Evolutionary conservation across 495 filamentous ascomycete species (phyloP).

Genomic region (Podospora appendiculata): DNA sequence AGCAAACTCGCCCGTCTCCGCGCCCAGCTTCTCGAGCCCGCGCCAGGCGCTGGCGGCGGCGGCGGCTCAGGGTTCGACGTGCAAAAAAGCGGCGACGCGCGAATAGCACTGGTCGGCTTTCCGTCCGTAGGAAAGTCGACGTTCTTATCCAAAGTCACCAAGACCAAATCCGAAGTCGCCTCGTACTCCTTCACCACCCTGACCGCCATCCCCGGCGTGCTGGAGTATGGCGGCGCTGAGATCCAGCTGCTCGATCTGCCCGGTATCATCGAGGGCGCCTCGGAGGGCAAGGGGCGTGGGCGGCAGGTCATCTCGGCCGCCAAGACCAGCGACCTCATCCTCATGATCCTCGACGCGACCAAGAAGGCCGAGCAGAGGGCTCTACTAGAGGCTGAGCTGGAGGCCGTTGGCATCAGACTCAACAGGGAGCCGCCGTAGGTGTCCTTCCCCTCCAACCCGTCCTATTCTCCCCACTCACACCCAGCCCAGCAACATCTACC

Average conservation of each 20-base stretch:
- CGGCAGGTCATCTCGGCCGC: constrained; percentile 98
- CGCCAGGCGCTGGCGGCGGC: constrained; percentile 69
- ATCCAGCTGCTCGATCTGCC: constrained; percentile 98
- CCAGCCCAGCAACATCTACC: constrained; percentile 76
- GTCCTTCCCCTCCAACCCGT: not conserved
- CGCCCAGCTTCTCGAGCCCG: constrained; percentile 91
- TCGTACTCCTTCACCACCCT: constrained; percentile 97
- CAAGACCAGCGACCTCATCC: constrained; percentile 94
- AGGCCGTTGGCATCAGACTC: constrained; percentile 91
- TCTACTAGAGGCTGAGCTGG: constrained; percentile 83
- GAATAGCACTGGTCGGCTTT: constrained; percentile 95
- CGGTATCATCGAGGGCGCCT: constrained; percentile 96
- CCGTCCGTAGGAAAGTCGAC: constrained; percentile 99
- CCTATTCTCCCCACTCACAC: constrained; percentile 1
- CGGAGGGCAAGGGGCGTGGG: constrained; percentile 93
- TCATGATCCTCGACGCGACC: constrained; percentile 96
- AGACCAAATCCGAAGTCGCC: constrained; percentile 93
- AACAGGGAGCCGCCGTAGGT: constrained; percentile 87
- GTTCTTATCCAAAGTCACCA: constrained; percentile 97
- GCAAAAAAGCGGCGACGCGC: constrained; percentile 92
- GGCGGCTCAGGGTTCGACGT: constrained; percentile 84
- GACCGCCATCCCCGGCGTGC: constrained; percentile 93
- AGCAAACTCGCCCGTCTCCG: constrained; percentile 95
- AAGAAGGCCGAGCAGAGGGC: constrained; percentile 93
- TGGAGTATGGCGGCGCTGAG: constrained; percentile 97